A percentile compares a stretch with the other conserved stretches of the same genome.
phyloP scores from a whole-genome alignment of 345 rosid genomes.

The Geranium brycei region DNA sequence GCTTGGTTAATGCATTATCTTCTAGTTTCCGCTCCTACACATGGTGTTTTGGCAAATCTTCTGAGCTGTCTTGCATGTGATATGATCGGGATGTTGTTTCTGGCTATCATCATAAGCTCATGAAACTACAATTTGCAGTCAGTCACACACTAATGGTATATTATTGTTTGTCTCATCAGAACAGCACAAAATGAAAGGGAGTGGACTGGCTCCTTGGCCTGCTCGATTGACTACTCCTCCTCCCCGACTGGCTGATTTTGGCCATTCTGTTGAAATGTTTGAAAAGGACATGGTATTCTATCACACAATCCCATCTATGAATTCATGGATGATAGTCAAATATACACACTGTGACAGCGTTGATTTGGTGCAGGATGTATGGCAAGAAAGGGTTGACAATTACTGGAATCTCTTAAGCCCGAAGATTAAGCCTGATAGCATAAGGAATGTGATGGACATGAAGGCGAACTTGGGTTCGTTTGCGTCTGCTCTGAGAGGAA shows the following conservation, averaged over 20 bases:
- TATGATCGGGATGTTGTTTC: too few species aligned
- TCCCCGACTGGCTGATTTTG: slow-evolving; percentile 86
- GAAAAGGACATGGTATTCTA: slow-evolving; percentile 65
- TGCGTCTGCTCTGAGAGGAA: slow-evolving; percentile 70
- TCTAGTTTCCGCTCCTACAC: too few species aligned
- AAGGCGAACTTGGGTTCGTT: slow-evolving; percentile 90
- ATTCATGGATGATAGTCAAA: not conserved
- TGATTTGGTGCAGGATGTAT: slow-evolving; percentile 41
- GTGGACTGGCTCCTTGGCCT: slow-evolving; percentile 98
- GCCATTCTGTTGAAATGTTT: slow-evolving; percentile 68
- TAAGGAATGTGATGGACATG: slow-evolving; percentile 93
- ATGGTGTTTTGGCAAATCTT: too few species aligned
- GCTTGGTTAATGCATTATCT: too few species aligned
- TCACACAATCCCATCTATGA: not conserved
- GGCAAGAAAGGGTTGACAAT: slow-evolving; percentile 61
- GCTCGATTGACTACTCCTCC: slow-evolving; percentile 75
- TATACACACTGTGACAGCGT: not conserved
- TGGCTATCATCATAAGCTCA: not conserved
- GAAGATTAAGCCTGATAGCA: slow-evolving; percentile 48
- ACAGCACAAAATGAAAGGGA: slow-evolving; percentile 66
- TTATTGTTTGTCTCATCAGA: slow-evolving; percentile 29
- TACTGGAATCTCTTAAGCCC: slow-evolving; percentile 78
- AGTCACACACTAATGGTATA: not conserved
- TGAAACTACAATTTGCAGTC: not conserved
- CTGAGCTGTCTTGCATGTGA: too few species aligned